Evolutionary conservation across 179 eudicot species (phyloP), one percentile per base, ranked within the genome.

Genomic region (Gypsophila paniculata): DNA sequence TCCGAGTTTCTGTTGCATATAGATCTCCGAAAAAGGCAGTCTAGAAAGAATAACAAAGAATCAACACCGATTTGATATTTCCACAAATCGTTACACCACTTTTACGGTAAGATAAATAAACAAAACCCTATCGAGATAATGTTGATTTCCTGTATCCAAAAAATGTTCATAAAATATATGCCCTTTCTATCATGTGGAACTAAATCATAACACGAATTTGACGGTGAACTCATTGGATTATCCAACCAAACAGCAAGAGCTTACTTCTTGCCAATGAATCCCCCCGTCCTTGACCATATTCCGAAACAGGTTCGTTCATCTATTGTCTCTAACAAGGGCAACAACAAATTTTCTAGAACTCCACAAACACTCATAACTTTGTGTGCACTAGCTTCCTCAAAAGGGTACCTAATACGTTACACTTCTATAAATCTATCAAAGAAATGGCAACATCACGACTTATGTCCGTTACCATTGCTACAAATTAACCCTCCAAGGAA

Each of bases 11-110:
- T 22, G 97, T 74, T 38, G 95, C 66, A 72, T 86, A 74, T 73
- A 94, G 79, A 79, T 84, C 96, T 58, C 82, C 87, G 77, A 94
- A 94, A 76, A 94, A 91, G 60, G 91, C 44, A 54, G 91, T 86
- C 99, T 94, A 89, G 84, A 86, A n/a, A 54, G 46, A 80, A 23
- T 55, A 65, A 39, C 48, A 21, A 62, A 46, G 66, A 26, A 48
- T 65, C 12, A 18, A 62, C 34, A 72, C 61, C 70, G 61, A 29
- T 29, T 53, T 52, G 11, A 65, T 19, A 61, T 60, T 38, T 15
- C 60, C 15, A 51, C 34, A 68, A 64, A 42, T 3, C 29, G 13
- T 25, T 49, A 29, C 13, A 3, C n/a, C 48, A 48, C 25, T 23
- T 38, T n/a, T 19, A 44, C 29, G 39, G 25, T 49, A 44, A 69